Percentiles rank a stretch among this genome's conserved stretches.
phyloP scores from a whole-genome alignment of 2,329 filamentous ascomycete species.

The Botrytis cinerea region DNA sequence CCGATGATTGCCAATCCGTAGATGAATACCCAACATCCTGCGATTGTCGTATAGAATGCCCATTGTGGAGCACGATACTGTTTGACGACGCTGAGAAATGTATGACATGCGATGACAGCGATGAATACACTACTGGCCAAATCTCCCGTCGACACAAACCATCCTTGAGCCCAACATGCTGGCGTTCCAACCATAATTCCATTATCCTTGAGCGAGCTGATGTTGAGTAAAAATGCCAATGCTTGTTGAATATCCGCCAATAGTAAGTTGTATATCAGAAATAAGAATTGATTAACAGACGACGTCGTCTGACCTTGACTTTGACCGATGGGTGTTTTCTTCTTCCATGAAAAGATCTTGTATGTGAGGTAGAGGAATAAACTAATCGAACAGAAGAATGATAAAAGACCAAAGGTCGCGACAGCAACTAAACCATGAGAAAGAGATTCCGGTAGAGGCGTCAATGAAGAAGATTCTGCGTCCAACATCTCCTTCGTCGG shows the following conservation, averaged over 20 bases:
- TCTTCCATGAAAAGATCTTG: conserved; percentile 38
- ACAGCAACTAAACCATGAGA: conserved; percentile 49
- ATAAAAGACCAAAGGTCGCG: conserved; percentile 49
- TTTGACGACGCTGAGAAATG: conserved; percentile 62
- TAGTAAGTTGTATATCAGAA: conserved; percentile 69
- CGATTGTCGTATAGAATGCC: conserved; percentile 53
- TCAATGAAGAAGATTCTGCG: conserved; percentile 32
- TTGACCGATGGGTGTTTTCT: conserved; percentile 23
- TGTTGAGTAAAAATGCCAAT: conserved; percentile 63
- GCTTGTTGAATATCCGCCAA: conserved; percentile 69
- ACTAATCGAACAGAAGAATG: conserved; percentile 47
- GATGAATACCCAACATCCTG: conserved; percentile 58
- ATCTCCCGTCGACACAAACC: conserved; percentile 67
- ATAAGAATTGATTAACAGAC: conserved; percentile 64
- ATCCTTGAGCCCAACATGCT: conserved; percentile 65
- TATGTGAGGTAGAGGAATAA: conserved; percentile 49
- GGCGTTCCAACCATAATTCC: conserved; percentile 54
- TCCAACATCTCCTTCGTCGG: conserved; percentile 24
- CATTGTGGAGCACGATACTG: conserved; percentile 54
- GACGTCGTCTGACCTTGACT: background rate
- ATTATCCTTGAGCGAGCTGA: conserved; percentile 57
- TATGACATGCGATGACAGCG: conserved; percentile 65
- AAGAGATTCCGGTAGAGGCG: conserved; percentile 37
- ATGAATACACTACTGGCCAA: conserved; percentile 68
- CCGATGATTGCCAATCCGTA: conserved; percentile 58